phyloP scores from a whole-genome alignment of 129 eudicot species.

The Apium graveolens region DNA sequence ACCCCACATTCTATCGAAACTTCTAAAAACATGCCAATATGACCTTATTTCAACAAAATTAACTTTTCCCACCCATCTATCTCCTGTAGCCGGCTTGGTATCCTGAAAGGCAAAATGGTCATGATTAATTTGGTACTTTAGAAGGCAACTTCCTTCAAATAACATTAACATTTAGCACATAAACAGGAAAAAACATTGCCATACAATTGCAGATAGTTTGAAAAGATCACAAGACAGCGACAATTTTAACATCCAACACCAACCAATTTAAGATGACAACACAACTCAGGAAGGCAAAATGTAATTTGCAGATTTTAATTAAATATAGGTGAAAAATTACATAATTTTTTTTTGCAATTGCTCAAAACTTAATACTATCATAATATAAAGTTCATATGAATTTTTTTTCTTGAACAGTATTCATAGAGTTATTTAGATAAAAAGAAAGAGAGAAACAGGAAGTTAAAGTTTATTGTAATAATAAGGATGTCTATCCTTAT shows the following conservation, averaged over 20 bases:
- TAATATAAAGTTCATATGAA: not conserved
- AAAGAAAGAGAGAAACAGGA: not conserved
- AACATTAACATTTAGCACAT: not conserved
- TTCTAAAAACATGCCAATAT: slow-evolving; percentile 90
- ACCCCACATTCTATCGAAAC: slow-evolving; percentile 98
- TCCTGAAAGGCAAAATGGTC: slow-evolving; percentile 39
- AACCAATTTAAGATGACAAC: not conserved
- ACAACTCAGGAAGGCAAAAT: not conserved
- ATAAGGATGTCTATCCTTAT: not conserved
- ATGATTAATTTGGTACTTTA: not conserved
- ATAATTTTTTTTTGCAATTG: not conserved
- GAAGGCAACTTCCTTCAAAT: not conserved
- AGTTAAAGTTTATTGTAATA: not conserved
- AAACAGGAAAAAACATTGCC: not conserved
- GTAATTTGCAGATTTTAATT: not conserved
- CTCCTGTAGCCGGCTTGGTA: slow-evolving; percentile 38
- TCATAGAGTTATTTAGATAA: not conserved
- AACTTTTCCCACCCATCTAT: slow-evolving; percentile 85
- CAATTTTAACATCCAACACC: not conserved
- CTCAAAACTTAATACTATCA: not conserved
- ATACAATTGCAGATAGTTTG: not conserved
- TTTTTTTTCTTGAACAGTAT: not conserved
- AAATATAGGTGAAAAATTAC: not conserved
- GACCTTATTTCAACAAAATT: slow-evolving; percentile 94
- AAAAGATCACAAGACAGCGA: not conserved